Base-by-base conservation (phyloP, 2,329 filamentous ascomycete genomes). In the Fusarium foetens region DNA sequence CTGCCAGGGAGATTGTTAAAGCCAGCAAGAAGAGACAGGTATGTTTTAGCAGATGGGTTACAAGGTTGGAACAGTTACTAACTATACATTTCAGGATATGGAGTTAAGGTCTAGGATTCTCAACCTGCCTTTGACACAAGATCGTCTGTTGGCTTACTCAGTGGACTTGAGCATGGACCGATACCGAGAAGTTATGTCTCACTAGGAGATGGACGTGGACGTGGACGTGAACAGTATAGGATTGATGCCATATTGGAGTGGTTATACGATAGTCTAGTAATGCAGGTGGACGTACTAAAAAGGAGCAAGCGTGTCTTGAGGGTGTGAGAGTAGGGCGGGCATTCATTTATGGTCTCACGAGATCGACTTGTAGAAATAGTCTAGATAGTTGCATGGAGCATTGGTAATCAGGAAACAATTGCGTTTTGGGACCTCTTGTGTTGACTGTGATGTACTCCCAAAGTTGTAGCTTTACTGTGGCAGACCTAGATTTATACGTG, bases 81-180 rank as follows among this genome's bases (percentile, higher is more conserved):
- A 80, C 58, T 43, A 51, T n/a, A 27, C 6, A 46, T 27, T 68
- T 11, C 36, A 82, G 78, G 81, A 81, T 45, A 76, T 76, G 74
- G 83, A 82, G 58, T 77, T 84, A 59, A 78, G 78, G 57, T 79
- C 76, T 36, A 79, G 77, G 51, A 85, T 93, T 36, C 82, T 92
- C 36, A 84, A 85, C 53, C 81, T 93, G 41, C 91, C 91, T 3
- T 83, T 95, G 58, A 94, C 92, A 8, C 91, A 93, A 75, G 93
- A 95, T 79, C 87, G 90, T 42, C 88, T 92, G 74, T 82, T 94
- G 66, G 86, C 88, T 75, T 92, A 95, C 80, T 91, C 92, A 13
- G 88, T 90, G 38, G 89, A 93, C 68, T 84, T 94, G 73, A 91
- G 92, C 72, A 85, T 91, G 75, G 87, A 87, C 60, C 93, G 93